phyloP scores from a whole-genome alignment of 139 green algal species.

The Chlamydomonas incerta region DNA sequence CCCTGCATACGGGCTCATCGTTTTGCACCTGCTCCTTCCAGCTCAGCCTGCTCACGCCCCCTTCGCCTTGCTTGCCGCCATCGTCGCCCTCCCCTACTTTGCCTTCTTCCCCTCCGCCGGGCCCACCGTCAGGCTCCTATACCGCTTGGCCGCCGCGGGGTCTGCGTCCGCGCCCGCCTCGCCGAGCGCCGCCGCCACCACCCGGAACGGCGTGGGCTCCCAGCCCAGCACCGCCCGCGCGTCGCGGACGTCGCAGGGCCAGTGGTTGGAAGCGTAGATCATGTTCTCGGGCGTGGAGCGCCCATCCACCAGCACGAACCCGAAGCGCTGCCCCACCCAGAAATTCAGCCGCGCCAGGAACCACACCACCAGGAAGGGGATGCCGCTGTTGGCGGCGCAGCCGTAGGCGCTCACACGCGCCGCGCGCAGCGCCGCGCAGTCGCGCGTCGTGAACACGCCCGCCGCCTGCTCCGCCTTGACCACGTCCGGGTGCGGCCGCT shows the following conservation, averaged over 20 bases:
- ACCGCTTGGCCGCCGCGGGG: no score
- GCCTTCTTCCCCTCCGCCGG: no score
- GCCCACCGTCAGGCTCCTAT: no score
- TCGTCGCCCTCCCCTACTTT: no score
- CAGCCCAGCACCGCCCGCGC: slow-evolving; percentile 33
- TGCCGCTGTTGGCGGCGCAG: not conserved
- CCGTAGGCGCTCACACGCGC: not conserved
- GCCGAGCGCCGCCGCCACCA: slow-evolving; percentile 12
- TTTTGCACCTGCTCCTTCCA: no score
- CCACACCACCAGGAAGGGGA: not conserved
- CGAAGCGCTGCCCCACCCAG: not conserved
- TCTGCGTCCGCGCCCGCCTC: not conserved
- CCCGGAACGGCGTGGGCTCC: slow-evolving; percentile 36
- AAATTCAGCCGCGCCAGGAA: slow-evolving; percentile 15
- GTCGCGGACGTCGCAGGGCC: slow-evolving; percentile 12
- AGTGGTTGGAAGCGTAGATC: not conserved
- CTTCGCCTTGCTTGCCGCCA: no score
- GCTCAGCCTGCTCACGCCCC: no score
- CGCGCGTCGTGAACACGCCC: not conserved
- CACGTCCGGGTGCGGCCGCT: not conserved
- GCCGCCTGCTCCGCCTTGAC: not conserved
- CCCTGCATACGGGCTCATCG: no score
- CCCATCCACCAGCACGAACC: not conserved
- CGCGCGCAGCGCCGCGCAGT: no score
- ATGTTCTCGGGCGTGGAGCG: not conserved